Evolutionary conservation across 148 eudicot genomes (phyloP).

Genomic region (Camellia sinensis): DNA sequence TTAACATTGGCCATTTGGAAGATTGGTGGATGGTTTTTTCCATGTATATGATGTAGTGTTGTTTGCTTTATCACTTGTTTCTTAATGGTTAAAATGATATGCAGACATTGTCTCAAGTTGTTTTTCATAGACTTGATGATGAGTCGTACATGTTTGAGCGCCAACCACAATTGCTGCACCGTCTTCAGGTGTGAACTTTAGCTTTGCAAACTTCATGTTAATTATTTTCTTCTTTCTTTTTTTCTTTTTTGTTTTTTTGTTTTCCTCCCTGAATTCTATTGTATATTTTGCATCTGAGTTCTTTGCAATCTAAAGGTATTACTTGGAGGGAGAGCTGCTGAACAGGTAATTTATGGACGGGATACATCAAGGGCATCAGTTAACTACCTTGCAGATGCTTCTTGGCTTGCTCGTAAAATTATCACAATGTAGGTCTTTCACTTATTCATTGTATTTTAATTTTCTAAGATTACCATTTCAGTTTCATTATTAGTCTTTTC

Average conservation of each 20-base stretch:
- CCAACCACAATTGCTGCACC: slow-evolving; percentile 78
- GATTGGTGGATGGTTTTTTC: background rate
- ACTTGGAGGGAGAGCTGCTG: slow-evolving; percentile 98
- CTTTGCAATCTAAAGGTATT: slow-evolving; percentile 49
- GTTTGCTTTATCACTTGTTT: background rate
- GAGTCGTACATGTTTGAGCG: slow-evolving; percentile 82
- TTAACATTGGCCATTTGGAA: too few species aligned
- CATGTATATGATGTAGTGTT: background rate
- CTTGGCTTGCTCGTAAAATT: slow-evolving; percentile 96
- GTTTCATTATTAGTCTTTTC: background rate
- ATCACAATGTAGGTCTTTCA: slow-evolving; percentile 60
- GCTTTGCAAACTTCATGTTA: background rate
- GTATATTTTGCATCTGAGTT: background rate
- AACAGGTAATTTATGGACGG: slow-evolving; percentile 80
- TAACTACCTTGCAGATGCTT: slow-evolving; percentile 90
- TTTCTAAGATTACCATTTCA: background rate
- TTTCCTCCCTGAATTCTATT: background rate
- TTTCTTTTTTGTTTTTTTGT: background rate
- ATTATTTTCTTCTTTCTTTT: background rate
- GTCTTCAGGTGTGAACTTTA: slow-evolving; percentile 68
- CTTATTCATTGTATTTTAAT: background rate
- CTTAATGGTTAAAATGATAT: slow-evolving; percentile 7
- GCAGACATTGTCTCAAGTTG: slow-evolving; percentile 81
- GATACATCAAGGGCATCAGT: slow-evolving; percentile 90
- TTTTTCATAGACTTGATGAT: slow-evolving; percentile 82